These are phyloP conservation scores for Epichloe hybrida DNA, from an alignment of 2,329 filamentous ascomycete genomes.

Conservation along the genomic window DNA sequence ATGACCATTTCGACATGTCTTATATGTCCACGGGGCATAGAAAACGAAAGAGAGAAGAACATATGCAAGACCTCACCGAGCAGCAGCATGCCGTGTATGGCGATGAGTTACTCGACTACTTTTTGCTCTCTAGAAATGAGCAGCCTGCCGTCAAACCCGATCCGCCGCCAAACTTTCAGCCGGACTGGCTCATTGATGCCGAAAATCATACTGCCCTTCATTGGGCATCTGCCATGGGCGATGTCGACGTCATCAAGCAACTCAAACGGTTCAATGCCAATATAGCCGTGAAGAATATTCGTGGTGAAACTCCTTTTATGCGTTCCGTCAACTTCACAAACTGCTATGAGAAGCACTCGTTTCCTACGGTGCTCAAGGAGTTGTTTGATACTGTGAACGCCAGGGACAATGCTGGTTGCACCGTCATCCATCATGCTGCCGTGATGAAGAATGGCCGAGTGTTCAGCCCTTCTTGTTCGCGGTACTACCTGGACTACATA, in stretches of 20 bases:
- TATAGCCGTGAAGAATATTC: slow-evolving; percentile 54
- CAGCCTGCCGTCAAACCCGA: slow-evolving; percentile 59
- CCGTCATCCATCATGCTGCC: slow-evolving; percentile 88
- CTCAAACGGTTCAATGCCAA: slow-evolving; percentile 70
- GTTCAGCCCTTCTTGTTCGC: slow-evolving; percentile 75
- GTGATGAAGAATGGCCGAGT: slow-evolving; percentile 70
- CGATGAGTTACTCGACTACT: slow-evolving; percentile 90
- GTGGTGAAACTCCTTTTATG: slow-evolving; percentile 86
- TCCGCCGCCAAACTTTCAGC: slow-evolving; percentile 74
- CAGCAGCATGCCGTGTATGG: slow-evolving; percentile 84
- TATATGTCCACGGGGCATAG: slow-evolving; percentile 46
- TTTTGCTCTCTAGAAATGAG: slow-evolving; percentile 76
- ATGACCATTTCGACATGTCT: slow-evolving; percentile 60
- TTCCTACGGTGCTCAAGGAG: slow-evolving; percentile 71
- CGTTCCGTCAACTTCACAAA: slow-evolving; percentile 93
- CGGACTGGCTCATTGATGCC: slow-evolving; percentile 85
- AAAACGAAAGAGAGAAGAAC: slow-evolving; percentile 66
- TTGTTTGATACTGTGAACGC: slow-evolving; percentile 70
- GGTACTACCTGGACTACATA: slow-evolving; percentile 87
- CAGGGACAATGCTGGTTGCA: slow-evolving; percentile 68
- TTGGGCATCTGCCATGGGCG: slow-evolving; percentile 96
- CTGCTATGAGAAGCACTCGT: slow-evolving; percentile 86
- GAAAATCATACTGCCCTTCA: slow-evolving; percentile 88
- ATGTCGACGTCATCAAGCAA: slow-evolving; percentile 80
- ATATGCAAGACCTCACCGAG: slow-evolving; percentile 50